Conservation (phyloP, 345 rosid genomes). For the Aquilaria yunnanensis region DNA sequence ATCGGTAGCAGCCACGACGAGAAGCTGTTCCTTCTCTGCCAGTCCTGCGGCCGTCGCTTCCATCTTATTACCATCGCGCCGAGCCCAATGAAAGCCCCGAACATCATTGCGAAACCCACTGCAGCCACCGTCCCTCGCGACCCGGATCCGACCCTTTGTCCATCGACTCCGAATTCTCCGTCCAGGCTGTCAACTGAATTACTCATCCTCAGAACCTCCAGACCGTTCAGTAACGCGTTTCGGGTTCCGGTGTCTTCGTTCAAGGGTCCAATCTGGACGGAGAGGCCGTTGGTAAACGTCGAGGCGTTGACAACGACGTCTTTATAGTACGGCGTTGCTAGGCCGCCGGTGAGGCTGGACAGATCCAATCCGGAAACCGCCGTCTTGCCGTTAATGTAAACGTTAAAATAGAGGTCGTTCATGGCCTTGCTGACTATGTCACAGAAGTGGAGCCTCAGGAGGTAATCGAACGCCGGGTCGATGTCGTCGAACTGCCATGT, state of each 20-base stretch:
- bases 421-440: conserved; percentile 70
- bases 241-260: not conserved
- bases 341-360: conserved; percentile 33
- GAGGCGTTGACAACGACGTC: not conserved
- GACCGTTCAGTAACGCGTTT: not conserved
- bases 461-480: conserved; percentile 44
- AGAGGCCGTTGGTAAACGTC: not conserved
- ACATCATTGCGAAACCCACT: not conserved
- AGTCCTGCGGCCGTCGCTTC: not conserved
- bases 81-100: not conserved
- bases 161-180: not conserved
- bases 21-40: not conserved
- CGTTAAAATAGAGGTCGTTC: conserved; percentile 67
- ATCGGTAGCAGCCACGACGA: not conserved
- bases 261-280: not conserved
- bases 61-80: not conserved
- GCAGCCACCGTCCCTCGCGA: not conserved
- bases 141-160: not conserved
- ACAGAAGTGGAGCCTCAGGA: conserved; percentile 69
- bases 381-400: conserved; percentile 52
- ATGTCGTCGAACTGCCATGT: conserved; percentile 55
- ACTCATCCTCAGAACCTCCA: not conserved
- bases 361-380: conserved; percentile 68
- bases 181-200: not conserved
- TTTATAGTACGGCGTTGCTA: conserved; percentile 18